These are phyloP conservation scores for Puccinellia tenuiflora DNA, from an alignment of 176 grass and related monocot genomes.

Conservation along the genomic window DNA sequence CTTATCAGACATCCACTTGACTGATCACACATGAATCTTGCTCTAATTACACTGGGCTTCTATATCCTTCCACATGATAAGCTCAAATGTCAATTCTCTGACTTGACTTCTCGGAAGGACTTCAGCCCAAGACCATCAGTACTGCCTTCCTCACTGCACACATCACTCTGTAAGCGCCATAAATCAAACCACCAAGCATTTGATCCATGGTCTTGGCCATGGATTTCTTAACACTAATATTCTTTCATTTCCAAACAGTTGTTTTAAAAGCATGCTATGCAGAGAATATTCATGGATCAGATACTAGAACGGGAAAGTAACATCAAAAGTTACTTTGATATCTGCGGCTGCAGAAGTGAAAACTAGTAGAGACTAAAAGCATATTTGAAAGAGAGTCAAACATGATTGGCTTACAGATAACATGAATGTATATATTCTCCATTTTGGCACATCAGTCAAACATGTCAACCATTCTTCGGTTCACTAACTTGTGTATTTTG, in stretches of 20 bases:
- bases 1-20: conserved; percentile 19
- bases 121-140: background rate
- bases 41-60: conserved; percentile 12
- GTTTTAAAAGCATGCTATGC: background rate
- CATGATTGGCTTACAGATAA: background rate
- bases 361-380: background rate
- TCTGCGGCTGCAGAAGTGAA: background rate
- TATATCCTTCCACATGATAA: conserved; percentile 10
- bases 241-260: background rate
- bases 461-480: background rate
- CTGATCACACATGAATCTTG: conserved; percentile 4
- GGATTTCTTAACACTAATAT: background rate
- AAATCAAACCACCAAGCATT: conserved; percentile 12
- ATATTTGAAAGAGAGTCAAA: background rate
- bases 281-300: background rate
- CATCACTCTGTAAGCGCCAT: background rate
- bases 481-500: background rate
- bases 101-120: conserved; percentile 2
- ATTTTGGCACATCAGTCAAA: background rate
- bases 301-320: background rate
- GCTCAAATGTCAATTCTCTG: conserved; percentile 8
- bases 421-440: background rate
- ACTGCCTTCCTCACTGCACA: background rate
- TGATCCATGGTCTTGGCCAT: no score
- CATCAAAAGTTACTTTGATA: background rate